Evolutionary conservation across 2,329 filamentous ascomycete genomes (phyloP), one percentile per base, ranked within the genome.

Genomic region (Phaeophleospora eucalypticola): DNA sequence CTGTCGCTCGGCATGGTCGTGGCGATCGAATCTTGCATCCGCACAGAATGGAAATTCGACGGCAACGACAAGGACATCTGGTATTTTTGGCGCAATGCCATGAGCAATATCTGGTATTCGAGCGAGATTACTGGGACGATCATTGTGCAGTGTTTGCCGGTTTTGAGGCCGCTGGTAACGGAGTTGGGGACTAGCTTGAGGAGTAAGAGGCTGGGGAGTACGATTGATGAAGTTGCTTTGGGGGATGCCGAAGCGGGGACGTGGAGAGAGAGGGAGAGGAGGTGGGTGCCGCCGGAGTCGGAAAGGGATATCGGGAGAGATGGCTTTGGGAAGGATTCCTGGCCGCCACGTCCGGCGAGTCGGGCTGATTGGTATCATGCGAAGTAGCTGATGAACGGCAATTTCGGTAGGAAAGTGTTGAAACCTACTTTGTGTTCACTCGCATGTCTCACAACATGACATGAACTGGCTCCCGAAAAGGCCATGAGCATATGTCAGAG

Each of bases 91-190:
- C 70, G 71, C 39, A 71, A 74, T 49, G 72, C 67, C 9, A 60
- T 72, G 50, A 71, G 69, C 0, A 72, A 73, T 52, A 64, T 75
- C 45, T 74, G 71, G 71, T 72, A 76, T 59, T 76, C 73, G 0
- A 75, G 74, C 14, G 76, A 79, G 59, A 66, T 78, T 43, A 68
- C 73, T 7, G 75, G 75, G 43, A 78, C 76, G 19, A 76, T 79
- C 52, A 77, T 79, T 36, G 76, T 78, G 3, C 75, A 78, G 53
- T 78, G 73, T 49, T 72, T 79, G 2, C 76, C 76, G 2, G 71
- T 79, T 14, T 56, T 78, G 6, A 70, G 76, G 8, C 73, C 75
- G 0, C 67, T 78, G 16, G 51, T 78, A 34, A 65, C 67, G 36
- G 69, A 73, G 24, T 60, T 72, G 7, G 64, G 68, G 46, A 67